These are phyloP conservation scores for Elongisporangium anandrum DNA, from an alignment of 352 stramenopile species.

Conservation along the genomic window DNA sequence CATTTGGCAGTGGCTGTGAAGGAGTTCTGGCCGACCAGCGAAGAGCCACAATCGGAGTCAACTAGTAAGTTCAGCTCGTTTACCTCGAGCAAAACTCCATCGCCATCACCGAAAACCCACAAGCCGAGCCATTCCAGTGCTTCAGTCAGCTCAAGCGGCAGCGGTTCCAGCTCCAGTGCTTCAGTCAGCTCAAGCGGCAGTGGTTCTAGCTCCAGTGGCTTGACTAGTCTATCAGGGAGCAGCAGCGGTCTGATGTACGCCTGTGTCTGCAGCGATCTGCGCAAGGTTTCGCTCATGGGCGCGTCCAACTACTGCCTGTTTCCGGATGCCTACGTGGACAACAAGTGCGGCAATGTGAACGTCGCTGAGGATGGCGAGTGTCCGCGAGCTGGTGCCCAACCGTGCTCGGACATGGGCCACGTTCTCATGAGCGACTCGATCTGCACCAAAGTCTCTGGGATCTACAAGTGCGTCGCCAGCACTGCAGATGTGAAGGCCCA, in stretches of 20 bases:
- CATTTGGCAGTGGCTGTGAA: too few relatives aligned
- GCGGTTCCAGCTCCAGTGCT: constrained; percentile 5
- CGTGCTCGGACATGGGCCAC: constrained; percentile 55
- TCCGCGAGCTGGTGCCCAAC: constrained; percentile 39
- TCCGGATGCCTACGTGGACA: constrained; percentile 28
- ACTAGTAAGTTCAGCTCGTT: too few relatives aligned
- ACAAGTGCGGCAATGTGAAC: constrained; percentile 68
- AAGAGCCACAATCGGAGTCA: too few relatives aligned
- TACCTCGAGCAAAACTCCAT: too few relatives aligned
- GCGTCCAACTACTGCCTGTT: constrained; percentile 64
- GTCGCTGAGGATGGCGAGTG: constrained; percentile 50
- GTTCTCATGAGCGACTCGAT: constrained; percentile 55
- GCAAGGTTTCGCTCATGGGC: constrained; percentile 66
- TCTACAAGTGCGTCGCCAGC: constrained; percentile 70
- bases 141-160: constrained; percentile 4
- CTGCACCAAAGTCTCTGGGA: constrained; percentile 28
- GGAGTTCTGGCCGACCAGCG: too few relatives aligned
- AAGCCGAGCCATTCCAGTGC: background rate
- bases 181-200: constrained; percentile 5
- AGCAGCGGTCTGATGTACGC: constrained; percentile 33
- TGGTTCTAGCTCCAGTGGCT: constrained; percentile 5
- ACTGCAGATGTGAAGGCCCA: constrained; percentile 61
- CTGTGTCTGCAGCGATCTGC: constrained; percentile 33
- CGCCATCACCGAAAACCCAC: too few relatives aligned
- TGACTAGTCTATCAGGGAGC: constrained; percentile 15